Base-by-base conservation (phyloP, 2,329 filamentous ascomycete species). In the Fusarium sp. region DNA sequence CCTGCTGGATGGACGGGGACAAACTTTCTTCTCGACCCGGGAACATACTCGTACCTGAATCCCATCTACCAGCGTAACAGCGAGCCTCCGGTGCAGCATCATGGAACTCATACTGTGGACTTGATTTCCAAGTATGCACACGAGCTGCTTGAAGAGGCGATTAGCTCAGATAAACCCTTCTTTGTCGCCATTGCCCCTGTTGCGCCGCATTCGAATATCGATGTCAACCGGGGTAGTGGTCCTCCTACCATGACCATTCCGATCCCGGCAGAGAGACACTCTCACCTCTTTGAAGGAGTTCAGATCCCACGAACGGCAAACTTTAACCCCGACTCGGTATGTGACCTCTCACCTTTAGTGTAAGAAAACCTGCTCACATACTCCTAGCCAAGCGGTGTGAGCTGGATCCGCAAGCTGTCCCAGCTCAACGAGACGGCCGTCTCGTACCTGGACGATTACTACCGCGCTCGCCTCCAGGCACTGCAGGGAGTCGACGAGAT, bases 121-220 rank as follows among this genome's bases (percentile, higher is more conserved):
- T 81, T 94, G 8, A 84, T 93, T 16, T 85, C 88, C 0, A 77
- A 87, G 5, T 90, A 91, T 70, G 87, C 91, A 0, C 83, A 88
- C 8, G 89, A 86, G 0, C 89, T 93, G 51, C 80, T 94, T 0
- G 86, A 90, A 4, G 88, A 92, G 59, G 92, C 89, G 0, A 82
- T 91, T 3, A 78, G 81, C 0, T 82, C 84, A 0, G 80, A 84
- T 0, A 84, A 86, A 17, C 92, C 92, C 0, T 94, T 93, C 81
- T 94, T 94, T 77, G 79, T 94, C 5, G 87, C 86, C 0, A 84
- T 93, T 10, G 89, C 92, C 0, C 92, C 92, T 0, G 86, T 92
- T 7, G 92, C 89, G 0, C 92, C 92, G 1, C 92, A 94, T 74
- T 87, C 87, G 24, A 90, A 91, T 68, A 82, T 87, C 3, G 67